A percentile compares a stretch with the other conserved stretches of the same genome.
These are phyloP conservation scores for Erucastrum elatum DNA, from an alignment of 345 rosid species.

Conservation along the genomic window DNA sequence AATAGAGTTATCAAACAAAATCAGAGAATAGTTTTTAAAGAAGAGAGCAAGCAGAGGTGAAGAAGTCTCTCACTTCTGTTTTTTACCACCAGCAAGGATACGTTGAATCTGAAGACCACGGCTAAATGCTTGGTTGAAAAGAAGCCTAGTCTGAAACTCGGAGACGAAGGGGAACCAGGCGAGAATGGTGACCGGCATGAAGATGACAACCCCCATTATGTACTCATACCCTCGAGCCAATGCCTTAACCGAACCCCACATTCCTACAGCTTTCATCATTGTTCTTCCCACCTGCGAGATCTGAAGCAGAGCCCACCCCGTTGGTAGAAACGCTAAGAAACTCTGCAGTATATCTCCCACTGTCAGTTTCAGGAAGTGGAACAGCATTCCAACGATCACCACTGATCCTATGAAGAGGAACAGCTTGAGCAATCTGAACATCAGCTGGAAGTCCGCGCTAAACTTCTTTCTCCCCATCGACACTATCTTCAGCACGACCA, in stretches of 20 bases:
- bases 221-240: constrained; percentile 86
- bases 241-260: constrained; percentile 97
- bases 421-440: constrained; percentile 88
- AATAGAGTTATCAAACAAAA: neutral
- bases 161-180: constrained; percentile 98
- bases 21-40: neutral
- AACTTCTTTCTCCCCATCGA: constrained; percentile 96
- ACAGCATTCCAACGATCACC: constrained; percentile 61
- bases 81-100: constrained; percentile 88
- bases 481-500: constrained; percentile 83
- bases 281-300: constrained; percentile 76
- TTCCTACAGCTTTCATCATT: constrained; percentile 59
- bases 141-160: constrained; percentile 89
- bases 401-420: constrained; percentile 65
- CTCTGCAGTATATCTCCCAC: constrained; percentile 84
- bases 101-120: constrained; percentile 97
- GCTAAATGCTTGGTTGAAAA: constrained; percentile 98
- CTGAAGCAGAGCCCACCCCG: constrained; percentile 96
- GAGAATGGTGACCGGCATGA: constrained; percentile 66
- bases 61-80: constrained; percentile 46
- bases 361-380: constrained; percentile 70
- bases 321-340: constrained; percentile 81
- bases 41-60: neutral
- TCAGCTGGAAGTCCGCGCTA: constrained; percentile 93
- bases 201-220: constrained; percentile 73